Conservation (phyloP, 169 alveolate species). For the Fabrea salina region DNA sequence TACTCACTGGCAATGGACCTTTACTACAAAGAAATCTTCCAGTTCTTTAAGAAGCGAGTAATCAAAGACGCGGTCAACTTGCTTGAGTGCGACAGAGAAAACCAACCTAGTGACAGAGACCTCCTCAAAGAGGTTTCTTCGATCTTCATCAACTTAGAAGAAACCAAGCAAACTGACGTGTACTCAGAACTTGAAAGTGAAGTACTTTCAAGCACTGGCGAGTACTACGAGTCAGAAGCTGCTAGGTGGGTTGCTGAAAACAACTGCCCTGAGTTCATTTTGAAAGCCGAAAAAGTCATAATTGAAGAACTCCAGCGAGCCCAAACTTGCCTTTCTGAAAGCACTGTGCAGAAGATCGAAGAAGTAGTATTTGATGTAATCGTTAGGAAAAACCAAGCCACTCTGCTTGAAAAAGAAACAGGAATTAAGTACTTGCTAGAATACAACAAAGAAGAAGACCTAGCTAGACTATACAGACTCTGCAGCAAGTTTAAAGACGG, state of each 20-base stretch:
- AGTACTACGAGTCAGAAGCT: not conserved
- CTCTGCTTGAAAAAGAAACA: constrained; percentile 42
- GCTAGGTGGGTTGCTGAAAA: not conserved
- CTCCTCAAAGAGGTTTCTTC: not conserved
- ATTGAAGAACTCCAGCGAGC: constrained; percentile 25
- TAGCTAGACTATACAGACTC: constrained; percentile 23
- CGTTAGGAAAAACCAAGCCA: not conserved
- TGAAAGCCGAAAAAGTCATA: constrained; percentile 20
- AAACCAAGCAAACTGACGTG: not conserved
- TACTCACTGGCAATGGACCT: not conserved
- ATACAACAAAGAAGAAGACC: constrained; percentile 32
- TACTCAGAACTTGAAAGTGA: not conserved
- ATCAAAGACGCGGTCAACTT: not conserved
- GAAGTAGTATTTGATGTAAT: constrained; percentile 12
- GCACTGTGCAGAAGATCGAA: constrained; percentile 7
- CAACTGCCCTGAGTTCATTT: constrained; percentile 34
- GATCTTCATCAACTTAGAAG: not conserved
- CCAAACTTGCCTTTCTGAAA: not conserved
- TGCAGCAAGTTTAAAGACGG: not conserved
- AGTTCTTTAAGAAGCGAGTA: not conserved
- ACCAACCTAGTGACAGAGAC: not conserved
- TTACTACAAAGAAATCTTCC: not conserved
- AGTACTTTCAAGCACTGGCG: not conserved
- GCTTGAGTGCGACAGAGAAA: not conserved
- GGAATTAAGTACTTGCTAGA: constrained; percentile 39